These are phyloP conservation scores for Alternaria conjuncta DNA, from an alignment of 2,329 filamentous ascomycete species.

Conservation along the genomic window DNA sequence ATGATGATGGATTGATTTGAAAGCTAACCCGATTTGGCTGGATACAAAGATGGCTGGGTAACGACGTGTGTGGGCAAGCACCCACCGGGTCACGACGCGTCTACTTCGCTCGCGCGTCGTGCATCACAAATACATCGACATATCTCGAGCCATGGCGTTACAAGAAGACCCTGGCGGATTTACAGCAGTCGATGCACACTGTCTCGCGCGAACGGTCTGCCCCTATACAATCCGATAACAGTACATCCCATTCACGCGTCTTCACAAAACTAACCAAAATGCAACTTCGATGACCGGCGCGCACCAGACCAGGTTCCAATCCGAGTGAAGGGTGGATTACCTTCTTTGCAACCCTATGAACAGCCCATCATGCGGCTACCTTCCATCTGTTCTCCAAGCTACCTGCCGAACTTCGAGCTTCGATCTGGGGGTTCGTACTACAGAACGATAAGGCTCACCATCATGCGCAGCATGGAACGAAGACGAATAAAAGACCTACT, in stretches of 20 bases:
- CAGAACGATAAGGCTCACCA: not conserved
- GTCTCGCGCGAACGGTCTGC: not conserved
- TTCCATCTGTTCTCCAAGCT: not conserved
- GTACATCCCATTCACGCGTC: not conserved
- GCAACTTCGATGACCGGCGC: not conserved
- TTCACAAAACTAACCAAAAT: not conserved
- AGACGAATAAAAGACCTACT: not conserved
- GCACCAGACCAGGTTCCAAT: not conserved
- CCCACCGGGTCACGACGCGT: not conserved
- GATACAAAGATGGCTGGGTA: not conserved
- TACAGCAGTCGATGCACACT: not conserved
- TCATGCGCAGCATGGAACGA: not conserved
- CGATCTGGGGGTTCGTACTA: not conserved
- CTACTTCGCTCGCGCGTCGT: not conserved
- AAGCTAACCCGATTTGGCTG: not conserved
- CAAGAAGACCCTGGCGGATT: not conserved
- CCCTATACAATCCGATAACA: not conserved
- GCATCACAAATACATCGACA: not conserved
- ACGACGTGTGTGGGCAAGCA: not conserved
- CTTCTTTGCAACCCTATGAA: not conserved
- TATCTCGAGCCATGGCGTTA: not conserved
- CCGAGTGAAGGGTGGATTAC: not conserved
- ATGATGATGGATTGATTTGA: not conserved
- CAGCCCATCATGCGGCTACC: not conserved
- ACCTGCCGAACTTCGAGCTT: conserved; percentile 7